Evolutionary conservation across 225 moss, liverwort and hornwort species (phyloP), one percentile per base, ranked within the genome.

Genomic region (Polytrichum formosum): DNA sequence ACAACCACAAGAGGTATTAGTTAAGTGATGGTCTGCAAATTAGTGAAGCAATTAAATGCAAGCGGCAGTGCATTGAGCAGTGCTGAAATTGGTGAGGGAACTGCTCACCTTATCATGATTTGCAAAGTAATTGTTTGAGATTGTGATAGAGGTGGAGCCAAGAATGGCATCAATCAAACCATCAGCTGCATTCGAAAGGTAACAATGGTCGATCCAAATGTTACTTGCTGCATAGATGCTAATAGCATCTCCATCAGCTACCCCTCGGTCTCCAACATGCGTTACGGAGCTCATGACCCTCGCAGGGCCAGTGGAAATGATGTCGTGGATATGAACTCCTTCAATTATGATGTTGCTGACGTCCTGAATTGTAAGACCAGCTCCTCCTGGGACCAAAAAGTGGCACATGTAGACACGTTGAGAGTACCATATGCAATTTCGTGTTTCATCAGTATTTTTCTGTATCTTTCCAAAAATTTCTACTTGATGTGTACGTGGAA

Each of bases 161-260:
- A 22, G 66, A 31, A 56, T 73, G 27, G 46, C 65, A 58, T 82
- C 77, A 26, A 72, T 65, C 30, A 82, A 68, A 29, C 79, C 77
- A 61, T 80, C 82, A 26, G 66, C 75, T 16, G 74, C 61, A n/a
- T 75, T 75, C 5, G 79, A 67, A 33, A 80, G 61, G 29, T 54
- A 74, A 61, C 65, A 79, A 56, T 79, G 79, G 18, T 82, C 72
- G 18, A 85, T 79, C 79, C 79, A 85, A 26, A 82, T 74, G 16
- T 79, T 65, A 4, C 61, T 68, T 0, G 71, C 60, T 60, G 76
- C 64, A 61, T 68, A 64, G 65, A 77, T 74, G 63, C 35, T 69
- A 68, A 85, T 77, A 54, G 73, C 82, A 66, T 85, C 79, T 7
- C 78, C 79, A 68, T 79, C 79, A 28, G 76, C 5, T 26, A 27